Percentiles rank a stretch among this genome's conserved stretches.
phyloP scores from a whole-genome alignment of 306 rosid genomes.

The Lathyrus aphaca region DNA sequence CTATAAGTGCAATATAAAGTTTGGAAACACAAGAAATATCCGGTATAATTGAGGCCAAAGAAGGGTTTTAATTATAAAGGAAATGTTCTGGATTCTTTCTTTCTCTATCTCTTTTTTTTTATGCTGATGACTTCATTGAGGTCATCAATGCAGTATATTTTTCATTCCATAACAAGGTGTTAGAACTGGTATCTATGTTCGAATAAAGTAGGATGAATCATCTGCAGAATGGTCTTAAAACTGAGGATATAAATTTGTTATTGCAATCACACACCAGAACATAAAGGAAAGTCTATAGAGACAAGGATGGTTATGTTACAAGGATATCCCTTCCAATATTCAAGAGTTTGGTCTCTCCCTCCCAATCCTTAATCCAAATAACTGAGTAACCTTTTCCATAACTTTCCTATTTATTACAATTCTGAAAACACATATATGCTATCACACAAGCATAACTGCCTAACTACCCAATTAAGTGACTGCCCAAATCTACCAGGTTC shows the following conservation, averaged over 20 bases:
- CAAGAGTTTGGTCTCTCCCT: not conserved
- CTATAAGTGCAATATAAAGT: conserved; percentile 1
- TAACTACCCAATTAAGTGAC: not conserved
- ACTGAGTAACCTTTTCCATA: not conserved
- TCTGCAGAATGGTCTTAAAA: not conserved
- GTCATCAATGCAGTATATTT: conserved; percentile 2
- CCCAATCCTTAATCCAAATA: conserved; percentile 1
- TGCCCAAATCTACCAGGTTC: not conserved
- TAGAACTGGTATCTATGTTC: not conserved
- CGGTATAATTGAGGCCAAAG: not conserved
- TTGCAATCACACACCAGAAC: conserved; percentile 3
- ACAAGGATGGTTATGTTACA: not conserved
- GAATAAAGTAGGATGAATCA: not conserved
- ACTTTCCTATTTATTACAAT: not conserved
- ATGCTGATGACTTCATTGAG: not conserved
- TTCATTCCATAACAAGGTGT: conserved; percentile 3
- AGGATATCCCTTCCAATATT: not conserved
- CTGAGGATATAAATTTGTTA: not conserved
- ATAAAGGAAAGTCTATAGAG: not conserved
- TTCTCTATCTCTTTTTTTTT: not conserved
- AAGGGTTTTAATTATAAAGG: conserved; percentile 14
- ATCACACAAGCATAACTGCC: conserved; percentile 1
- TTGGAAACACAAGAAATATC: conserved; percentile 1
- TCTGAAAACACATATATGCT: not conserved
- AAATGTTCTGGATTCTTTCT: not conserved